Percentiles rank a stretch among this genome's conserved stretches.
phyloP scores from a whole-genome alignment of 1,284 basidiomycete species.

The Pseudozyma flocculosa region DNA sequence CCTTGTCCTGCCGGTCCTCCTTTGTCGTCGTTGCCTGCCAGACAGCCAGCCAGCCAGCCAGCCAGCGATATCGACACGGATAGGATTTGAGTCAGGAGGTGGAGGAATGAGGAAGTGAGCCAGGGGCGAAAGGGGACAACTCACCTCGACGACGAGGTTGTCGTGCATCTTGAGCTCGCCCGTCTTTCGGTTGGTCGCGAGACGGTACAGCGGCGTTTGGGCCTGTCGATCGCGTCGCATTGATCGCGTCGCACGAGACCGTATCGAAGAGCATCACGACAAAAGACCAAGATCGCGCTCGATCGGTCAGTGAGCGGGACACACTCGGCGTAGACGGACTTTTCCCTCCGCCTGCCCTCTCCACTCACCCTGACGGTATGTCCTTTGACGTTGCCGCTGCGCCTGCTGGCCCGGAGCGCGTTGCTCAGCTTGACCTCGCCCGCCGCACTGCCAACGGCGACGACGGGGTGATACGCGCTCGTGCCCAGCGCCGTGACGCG shows the following conservation, averaged over 20 bases:
- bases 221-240: no score
- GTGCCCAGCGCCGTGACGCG: slow-evolving; percentile 5
- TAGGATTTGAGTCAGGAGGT: slow-evolving; percentile 3
- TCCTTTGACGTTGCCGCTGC: slow-evolving; percentile 3
- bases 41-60: no score
- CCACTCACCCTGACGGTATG: background rate
- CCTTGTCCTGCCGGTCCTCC: slow-evolving; percentile 1
- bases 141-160: background rate
- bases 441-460: slow-evolving; percentile 15
- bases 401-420: slow-evolving; percentile 2
- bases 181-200: background rate
- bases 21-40: slow-evolving; percentile 7
- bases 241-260: no score
- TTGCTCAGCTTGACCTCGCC: slow-evolving; percentile 28
- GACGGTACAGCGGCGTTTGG: background rate
- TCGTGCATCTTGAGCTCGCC: background rate
- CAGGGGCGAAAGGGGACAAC: background rate
- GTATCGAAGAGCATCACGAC: no score
- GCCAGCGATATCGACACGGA: no score
- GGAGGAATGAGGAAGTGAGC: background rate
- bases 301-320: background rate
- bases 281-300: background rate
- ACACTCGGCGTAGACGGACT: background rate
- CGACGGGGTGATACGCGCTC: slow-evolving; percentile 11
- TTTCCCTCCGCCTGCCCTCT: no score